phyloP scores from a whole-genome alignment of 2,329 filamentous ascomycete species.

The Byssochlamys sp. region DNA sequence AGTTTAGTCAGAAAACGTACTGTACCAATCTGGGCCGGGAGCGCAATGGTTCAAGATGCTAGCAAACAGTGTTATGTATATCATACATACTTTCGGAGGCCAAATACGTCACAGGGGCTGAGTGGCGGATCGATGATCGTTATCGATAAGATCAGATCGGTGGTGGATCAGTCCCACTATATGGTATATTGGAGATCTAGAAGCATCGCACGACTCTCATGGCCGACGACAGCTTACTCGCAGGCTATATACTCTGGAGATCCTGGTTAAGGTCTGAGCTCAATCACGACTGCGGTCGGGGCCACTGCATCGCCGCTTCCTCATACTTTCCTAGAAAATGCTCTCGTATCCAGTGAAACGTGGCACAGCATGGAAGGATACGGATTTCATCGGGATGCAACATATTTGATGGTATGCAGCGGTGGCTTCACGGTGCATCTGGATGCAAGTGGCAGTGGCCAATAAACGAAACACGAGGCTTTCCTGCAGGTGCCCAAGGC shows the following conservation, averaged over 20 bases:
- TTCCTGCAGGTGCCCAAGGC: too few species aligned
- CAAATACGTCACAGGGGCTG: not conserved
- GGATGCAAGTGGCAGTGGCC: not conserved
- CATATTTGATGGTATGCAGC: not conserved
- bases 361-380: not conserved
- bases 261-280: not conserved
- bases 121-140: not conserved
- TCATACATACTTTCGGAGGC: not conserved
- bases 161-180: not conserved
- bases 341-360: not conserved
- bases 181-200: not conserved
- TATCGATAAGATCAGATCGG: not conserved
- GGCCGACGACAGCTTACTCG: not conserved
- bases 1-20: not conserved
- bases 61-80: not conserved
- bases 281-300: not conserved
- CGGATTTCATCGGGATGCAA: not conserved
- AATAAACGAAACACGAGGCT: not conserved
- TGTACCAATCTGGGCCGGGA: not conserved
- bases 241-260: not conserved
- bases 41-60: not conserved
- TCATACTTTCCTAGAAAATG: not conserved
- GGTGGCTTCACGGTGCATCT: not conserved
- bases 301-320: not conserved
- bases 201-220: not conserved